Evolutionary conservation across 176 grass and related monocot genomes (phyloP), one percentile per base, ranked within the genome.

Genomic region (Pontederia paniculata): DNA sequence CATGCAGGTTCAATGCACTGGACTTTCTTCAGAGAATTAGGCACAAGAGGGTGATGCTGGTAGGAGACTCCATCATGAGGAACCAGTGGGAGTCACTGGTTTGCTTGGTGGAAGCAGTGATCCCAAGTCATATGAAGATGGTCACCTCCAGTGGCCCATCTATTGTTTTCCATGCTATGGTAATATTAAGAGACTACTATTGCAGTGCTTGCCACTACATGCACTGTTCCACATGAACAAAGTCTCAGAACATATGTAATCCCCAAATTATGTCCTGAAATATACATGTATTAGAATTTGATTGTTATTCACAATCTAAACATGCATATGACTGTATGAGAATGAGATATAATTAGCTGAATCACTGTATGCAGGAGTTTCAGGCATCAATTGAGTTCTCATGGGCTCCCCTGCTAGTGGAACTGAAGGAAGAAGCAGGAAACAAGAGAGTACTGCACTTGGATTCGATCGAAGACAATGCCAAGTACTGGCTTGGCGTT

Each of bases 11-110:
- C 45, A 74, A 70, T 74, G 77, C 77, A 48, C 46, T 80, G 71
- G 71, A 70, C 55, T 80, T 80, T 43, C 77, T 80, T 15, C 44
- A 17, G 19, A 80, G 51, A 52, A 65, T 75, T 12, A 74, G 71
- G 45, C 70, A 60, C 51, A 80, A 74, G 54, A 74, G 77, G 31
- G 55, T 80, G 12, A 80, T 80, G 77, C 44, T 80, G 48, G 77
- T 75, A 42, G 77, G 71, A 12, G 71, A 80, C 52, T 80, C 77
- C 17, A 74, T 75, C 44, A 75, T 59, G 71, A 74, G 77, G 73
- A 80, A 80, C 23, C 77, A 74, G 54, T 80, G 71, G 77, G 77
- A 80, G 48, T 80, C 77, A 42, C 77, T 80, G 17, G 54, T 75
- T 74, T 80, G 77, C 52, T 62, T 80, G 67, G 71, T 80, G 1